Evolutionary conservation across 2,329 filamentous ascomycete species (phyloP), one percentile per base, ranked within the genome.

Genomic region (Xylariaceae sp.): DNA sequence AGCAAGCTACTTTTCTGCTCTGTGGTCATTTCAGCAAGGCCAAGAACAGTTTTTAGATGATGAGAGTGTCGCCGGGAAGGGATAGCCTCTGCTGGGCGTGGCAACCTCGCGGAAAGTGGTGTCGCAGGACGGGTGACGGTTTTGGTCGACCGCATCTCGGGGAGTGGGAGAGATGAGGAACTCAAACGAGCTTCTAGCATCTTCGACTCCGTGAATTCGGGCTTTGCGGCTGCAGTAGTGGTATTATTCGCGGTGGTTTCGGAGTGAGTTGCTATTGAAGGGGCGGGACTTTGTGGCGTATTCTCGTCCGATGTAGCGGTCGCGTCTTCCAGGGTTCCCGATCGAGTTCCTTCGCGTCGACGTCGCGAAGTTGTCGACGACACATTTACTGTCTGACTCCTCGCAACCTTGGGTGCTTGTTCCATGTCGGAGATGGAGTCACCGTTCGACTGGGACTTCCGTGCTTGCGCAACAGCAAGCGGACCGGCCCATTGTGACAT

Each of bases 401-500:
- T 81, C 30, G 78, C 75, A 48, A 88, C 77, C 72, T 84, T 87
- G 49, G 69, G 44, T 53, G 64, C 67, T 65, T 75, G 70, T 60
- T 68, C 79, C 42, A 81, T 75, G 67, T 89, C 86, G 51, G 82
- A 81, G 68, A 87, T 82, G 49, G 81, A 80, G 67, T 87, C 82
- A 64, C 83, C 80, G 7, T 81, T 75, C 4, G 82, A 82, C 64
- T 88, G 82, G 15, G 89, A 88, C 73, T 89, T 90, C 62, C 89
- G 82, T 51, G 90, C 89, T 75, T 94, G 90, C 15, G 89, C 89
- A 68, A 94, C 85, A 51, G 90, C 90, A 57, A 94, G 78, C 13
- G 90, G 90, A 0, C 90, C 90, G 37, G 88, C 89, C 82, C 88
- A 90, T 71, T 80, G 82, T n/a, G 89, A 87, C 15, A 94, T 80